phyloP scores from a whole-genome alignment of 164 flowering plant species.

The Malania oleifera region DNA sequence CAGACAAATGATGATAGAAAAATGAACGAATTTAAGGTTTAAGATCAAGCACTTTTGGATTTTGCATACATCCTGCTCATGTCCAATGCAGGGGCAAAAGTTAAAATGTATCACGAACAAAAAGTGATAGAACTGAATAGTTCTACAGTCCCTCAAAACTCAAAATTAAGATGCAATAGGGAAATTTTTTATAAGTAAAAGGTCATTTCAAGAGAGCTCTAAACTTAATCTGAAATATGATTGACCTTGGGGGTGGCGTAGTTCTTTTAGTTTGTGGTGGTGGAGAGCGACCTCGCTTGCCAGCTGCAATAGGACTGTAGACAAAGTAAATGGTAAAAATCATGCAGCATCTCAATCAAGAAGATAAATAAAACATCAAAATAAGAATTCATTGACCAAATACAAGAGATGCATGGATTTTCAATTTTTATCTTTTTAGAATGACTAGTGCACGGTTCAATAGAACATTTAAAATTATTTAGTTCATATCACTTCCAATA shows the following conservation, averaged over 20 bases:
- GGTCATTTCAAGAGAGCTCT: no score
- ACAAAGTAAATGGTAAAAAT: neutral
- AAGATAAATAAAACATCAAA: neutral
- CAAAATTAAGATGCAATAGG: no score
- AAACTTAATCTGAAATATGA: neutral
- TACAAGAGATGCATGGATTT: neutral
- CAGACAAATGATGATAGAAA: no score
- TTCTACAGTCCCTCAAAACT: no score
- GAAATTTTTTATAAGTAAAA: neutral
- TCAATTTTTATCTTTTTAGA: no score
- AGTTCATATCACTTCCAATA: no score
- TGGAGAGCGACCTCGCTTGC: constrained; percentile 63
- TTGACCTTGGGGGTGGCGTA: constrained; percentile 67
- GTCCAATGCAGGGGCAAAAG: no score
- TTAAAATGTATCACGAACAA: no score
- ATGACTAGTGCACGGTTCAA: no score
- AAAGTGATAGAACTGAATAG: neutral
- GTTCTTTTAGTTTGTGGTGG: constrained; percentile 49
- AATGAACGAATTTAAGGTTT: no score
- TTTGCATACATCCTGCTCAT: no score
- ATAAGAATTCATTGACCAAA: neutral
- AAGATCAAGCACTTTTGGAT: no score
- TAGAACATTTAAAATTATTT: neutral
- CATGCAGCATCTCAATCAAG: neutral
- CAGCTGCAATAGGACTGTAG: constrained; percentile 44